phyloP scores from a whole-genome alignment of 2,329 filamentous ascomycete species.

The Penicillium sp. region DNA sequence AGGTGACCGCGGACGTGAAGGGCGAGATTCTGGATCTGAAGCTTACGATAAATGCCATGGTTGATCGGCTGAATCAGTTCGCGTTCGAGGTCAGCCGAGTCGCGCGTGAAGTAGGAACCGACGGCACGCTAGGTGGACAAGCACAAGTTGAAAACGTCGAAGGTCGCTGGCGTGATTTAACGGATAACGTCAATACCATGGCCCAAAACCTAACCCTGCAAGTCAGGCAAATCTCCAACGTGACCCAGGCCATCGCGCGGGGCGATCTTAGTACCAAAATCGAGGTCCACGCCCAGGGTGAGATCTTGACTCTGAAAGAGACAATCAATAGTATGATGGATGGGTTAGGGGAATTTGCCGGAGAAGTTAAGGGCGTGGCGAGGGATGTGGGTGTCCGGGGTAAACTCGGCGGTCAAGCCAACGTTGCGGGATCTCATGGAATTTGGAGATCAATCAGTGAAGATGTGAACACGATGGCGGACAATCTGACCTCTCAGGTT shows the following conservation, averaged over 20 bases:
- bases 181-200: constrained; percentile 64
- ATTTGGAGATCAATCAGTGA: constrained; percentile 97
- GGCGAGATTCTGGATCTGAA: constrained; percentile 91
- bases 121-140: constrained; percentile 59
- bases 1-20: constrained; percentile 85
- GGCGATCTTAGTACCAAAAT: constrained; percentile 94
- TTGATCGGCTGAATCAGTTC: constrained; percentile 59
- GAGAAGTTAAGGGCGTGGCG: constrained; percentile 87
- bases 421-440: constrained; percentile 83
- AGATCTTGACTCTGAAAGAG: constrained; percentile 86
- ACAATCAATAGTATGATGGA: constrained; percentile 99
- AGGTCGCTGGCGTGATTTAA: constrained; percentile 62
- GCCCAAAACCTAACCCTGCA: constrained; percentile 59
- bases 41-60: constrained; percentile 71
- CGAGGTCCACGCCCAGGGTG: constrained; percentile 85
- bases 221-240: constrained; percentile 83
- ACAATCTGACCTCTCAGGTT: constrained; percentile 85
- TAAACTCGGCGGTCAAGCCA: constrained; percentile 95
- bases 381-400: constrained; percentile 93
- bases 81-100: constrained; percentile 63
- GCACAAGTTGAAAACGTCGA: constrained; percentile 61
- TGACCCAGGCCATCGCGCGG: constrained; percentile 87
- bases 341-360: constrained; percentile 85
- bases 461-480: constrained; percentile 86
- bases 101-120: constrained; percentile 59